These are phyloP conservation scores for Protomyces inouyei DNA, from an alignment of 1,139 yeast species.

Conservation along the genomic window DNA sequence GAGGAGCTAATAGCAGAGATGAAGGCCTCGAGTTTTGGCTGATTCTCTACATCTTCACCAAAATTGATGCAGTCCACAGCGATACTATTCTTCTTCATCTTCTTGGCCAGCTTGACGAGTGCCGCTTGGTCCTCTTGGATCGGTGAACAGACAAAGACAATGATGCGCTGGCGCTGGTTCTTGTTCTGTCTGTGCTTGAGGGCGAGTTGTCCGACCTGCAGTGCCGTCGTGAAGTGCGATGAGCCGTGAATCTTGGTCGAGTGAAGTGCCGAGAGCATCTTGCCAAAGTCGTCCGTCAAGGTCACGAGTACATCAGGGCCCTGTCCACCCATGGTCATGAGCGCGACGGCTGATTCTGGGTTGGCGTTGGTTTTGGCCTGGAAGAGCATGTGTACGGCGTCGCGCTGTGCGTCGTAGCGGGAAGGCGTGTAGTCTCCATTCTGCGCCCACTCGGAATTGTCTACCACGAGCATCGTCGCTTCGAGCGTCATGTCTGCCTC, in stretches of 20 bases:
- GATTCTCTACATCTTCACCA: slow-evolving; percentile 80
- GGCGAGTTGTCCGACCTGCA: slow-evolving; percentile 96
- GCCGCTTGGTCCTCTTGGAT: slow-evolving; percentile 65
- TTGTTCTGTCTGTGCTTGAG: slow-evolving; percentile 94
- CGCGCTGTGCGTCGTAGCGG: slow-evolving; percentile 87
- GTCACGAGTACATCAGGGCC: slow-evolving; percentile 80
- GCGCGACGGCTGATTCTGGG: slow-evolving; percentile 91
- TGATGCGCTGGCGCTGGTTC: slow-evolving; percentile 83
- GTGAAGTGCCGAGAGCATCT: slow-evolving; percentile 79
- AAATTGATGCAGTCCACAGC: slow-evolving; percentile 87
- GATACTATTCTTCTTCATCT: slow-evolving; percentile 86
- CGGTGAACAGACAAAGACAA: slow-evolving; percentile 88
- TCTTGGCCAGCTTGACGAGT: slow-evolving; percentile 78
- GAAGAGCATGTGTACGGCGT: slow-evolving; percentile 85
- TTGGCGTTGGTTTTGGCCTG: slow-evolving; percentile 79
- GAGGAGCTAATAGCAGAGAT: slow-evolving; percentile 68
- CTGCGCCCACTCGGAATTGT: slow-evolving; percentile 92
- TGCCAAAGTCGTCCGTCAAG: slow-evolving; percentile 81
- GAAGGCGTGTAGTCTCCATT: slow-evolving; percentile 91
- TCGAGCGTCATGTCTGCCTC: slow-evolving; percentile 12
- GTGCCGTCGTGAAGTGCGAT: slow-evolving; percentile 69
- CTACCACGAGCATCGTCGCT: slow-evolving; percentile 46
- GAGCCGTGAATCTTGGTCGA: slow-evolving; percentile 71
- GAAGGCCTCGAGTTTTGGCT: slow-evolving; percentile 75
- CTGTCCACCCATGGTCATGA: slow-evolving; percentile 54